Evolutionary conservation across 352 stramenopile species (phyloP).

Genomic region (Phytophthora cactorum): DNA sequence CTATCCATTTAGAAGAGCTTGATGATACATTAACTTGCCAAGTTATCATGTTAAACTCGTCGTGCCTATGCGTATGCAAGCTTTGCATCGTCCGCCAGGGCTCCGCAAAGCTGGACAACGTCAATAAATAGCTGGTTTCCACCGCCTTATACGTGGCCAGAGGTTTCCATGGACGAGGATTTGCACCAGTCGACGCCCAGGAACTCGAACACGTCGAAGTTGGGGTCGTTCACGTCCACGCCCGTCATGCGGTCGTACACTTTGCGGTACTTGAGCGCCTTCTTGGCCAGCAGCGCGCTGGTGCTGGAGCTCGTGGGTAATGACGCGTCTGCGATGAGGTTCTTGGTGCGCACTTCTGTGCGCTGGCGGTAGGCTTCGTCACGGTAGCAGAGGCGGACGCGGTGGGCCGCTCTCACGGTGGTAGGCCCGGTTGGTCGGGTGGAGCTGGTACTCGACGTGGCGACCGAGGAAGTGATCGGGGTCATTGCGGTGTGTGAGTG

Average conservation of each 20-base stretch:
- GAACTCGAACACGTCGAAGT: constrained; percentile 62
- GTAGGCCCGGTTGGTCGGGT: background rate
- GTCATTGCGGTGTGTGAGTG: constrained; percentile 14
- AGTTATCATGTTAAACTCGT: background rate
- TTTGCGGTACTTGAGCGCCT: too few species aligned
- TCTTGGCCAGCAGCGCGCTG: constrained; percentile 37
- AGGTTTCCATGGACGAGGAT: constrained; percentile 19
- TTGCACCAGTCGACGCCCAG: constrained; percentile 63
- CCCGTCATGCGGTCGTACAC: too few species aligned
- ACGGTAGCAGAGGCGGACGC: constrained; percentile 47
- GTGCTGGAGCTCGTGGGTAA: constrained; percentile 35
- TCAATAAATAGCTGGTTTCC: constrained; percentile 28
- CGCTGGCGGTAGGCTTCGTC: constrained; percentile 52
- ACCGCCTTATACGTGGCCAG: constrained; percentile 10
- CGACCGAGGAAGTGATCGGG: background rate
- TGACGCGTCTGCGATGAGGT: constrained; percentile 40
- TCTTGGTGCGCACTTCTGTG: constrained; percentile 36
- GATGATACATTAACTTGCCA: background rate
- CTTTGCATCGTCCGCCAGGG: background rate
- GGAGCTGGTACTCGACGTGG: background rate
- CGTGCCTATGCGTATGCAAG: background rate
- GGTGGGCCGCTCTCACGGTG: constrained; percentile 21
- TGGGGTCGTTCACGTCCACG: too few species aligned
- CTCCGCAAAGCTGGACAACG: background rate
- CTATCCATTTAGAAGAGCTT: background rate